Conservation (phyloP, 495 filamentous ascomycete genomes). For the Aspergillus carlsbadensis region DNA sequence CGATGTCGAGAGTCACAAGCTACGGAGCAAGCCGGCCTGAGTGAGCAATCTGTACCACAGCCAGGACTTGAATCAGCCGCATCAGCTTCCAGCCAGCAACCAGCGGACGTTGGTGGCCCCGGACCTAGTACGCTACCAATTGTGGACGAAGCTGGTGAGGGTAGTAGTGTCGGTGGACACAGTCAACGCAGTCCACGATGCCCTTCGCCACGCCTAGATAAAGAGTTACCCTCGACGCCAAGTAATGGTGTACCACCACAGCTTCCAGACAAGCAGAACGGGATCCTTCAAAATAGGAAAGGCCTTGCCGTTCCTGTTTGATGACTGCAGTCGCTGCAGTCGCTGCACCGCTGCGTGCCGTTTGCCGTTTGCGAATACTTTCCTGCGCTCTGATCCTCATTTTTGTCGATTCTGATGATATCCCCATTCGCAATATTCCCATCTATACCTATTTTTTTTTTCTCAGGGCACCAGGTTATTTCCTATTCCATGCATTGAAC, state of each 20-base stretch:
- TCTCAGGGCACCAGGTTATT: conserved; percentile 17
- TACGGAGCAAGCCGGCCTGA: conserved; percentile 41
- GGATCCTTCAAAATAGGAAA: conserved; percentile 18
- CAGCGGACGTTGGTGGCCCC: conserved; percentile 51
- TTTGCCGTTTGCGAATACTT: conserved; percentile 4
- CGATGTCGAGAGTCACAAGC: conserved; percentile 53
- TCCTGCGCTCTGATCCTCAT: neutral
- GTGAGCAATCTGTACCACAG: conserved; percentile 46
- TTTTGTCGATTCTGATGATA: conserved; percentile 22
- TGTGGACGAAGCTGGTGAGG: conserved; percentile 88
- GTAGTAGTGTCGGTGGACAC: conserved; percentile 63
- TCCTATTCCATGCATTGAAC: conserved; percentile 20
- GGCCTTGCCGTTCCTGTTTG: conserved; percentile 2
- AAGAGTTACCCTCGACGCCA: conserved; percentile 56
- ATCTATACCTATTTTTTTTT: conserved; percentile 12
- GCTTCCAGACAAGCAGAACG: conserved; percentile 30
- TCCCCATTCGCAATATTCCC: conserved; percentile 19
- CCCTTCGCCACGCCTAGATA: conserved; percentile 39
- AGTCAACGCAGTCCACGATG: conserved; percentile 40
- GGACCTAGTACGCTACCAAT: conserved; percentile 76
- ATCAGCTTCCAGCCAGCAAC: conserved; percentile 52
- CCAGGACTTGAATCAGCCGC: conserved; percentile 56
- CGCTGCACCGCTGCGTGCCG: neutral
- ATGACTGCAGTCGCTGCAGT: neutral
- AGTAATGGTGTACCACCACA: conserved; percentile 14